Evolutionary conservation across 2,329 filamentous ascomycete genomes (phyloP).

Genomic region (Fusarium tupiense): DNA sequence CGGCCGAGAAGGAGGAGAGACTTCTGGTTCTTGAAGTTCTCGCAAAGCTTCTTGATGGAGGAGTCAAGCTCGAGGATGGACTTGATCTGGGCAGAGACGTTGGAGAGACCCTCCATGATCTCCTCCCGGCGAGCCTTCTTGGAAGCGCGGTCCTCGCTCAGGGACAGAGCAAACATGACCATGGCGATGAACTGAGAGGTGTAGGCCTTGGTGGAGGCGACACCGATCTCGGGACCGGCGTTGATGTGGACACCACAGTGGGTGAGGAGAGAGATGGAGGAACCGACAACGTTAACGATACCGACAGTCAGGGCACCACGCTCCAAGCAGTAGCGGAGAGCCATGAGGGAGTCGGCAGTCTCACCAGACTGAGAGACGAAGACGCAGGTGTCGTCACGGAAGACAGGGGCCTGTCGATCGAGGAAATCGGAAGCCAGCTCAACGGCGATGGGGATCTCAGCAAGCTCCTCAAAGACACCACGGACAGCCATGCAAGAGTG

Average conservation of each 20-base stretch:
- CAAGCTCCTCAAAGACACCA: conserved; percentile 96
- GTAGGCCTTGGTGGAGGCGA: conserved; percentile 98
- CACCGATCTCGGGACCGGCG: conserved; percentile 97
- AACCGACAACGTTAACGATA: conserved; percentile 98
- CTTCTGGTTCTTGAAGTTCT: conserved; percentile 97
- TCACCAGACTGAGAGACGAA: conserved; percentile 99
- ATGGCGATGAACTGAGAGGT: conserved; percentile 99
- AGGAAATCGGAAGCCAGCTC: conserved; percentile 98
- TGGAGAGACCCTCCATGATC: conserved; percentile 92
- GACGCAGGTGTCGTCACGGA: conserved; percentile 98
- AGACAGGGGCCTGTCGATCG: conserved; percentile 94
- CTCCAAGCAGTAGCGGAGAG: conserved; percentile 96
- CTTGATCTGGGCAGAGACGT: conserved; percentile 91
- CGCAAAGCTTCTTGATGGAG: conserved; percentile 92
- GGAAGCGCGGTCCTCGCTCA: conserved; percentile 95
- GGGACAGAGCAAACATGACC: conserved; percentile 98
- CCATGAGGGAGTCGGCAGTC: conserved; percentile 97
- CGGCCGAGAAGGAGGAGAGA: conserved; percentile 91
- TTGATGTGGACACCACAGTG: conserved; percentile 99
- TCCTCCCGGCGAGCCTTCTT: conserved; percentile 92
- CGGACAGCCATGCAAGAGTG: conserved; percentile 99
- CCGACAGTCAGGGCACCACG: conserved; percentile 96
- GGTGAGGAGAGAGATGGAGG: conserved; percentile 97
- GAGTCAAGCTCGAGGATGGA: conserved; percentile 91
- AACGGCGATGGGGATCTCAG: conserved; percentile 96